phyloP scores from a whole-genome alignment of 345 rosid species.

The Euphorbia lathyris region DNA sequence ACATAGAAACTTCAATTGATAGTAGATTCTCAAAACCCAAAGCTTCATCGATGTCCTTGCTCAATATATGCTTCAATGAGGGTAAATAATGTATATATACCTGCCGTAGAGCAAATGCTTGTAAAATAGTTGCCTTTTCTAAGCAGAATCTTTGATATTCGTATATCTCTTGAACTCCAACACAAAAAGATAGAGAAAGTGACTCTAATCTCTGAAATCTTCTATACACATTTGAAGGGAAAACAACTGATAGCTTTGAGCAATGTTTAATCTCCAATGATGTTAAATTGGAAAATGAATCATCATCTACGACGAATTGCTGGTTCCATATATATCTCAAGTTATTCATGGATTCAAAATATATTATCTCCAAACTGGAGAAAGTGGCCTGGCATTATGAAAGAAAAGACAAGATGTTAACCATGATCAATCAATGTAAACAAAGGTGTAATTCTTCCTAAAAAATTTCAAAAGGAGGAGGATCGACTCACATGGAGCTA shows the following conservation, averaged over 20 bases:
- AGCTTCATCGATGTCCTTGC: not conserved
- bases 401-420: too few species aligned
- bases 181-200: not conserved
- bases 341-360: not conserved
- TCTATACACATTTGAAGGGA: too few species aligned
- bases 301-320: not conserved
- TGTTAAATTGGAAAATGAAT: too few species aligned
- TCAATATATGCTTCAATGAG: not conserved
- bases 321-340: conserved; percentile 5
- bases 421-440: too few species aligned
- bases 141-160: not conserved
- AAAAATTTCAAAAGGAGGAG: too few species aligned
- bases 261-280: too few species aligned
- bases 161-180: conserved; percentile 8
- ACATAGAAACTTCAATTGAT: not conserved
- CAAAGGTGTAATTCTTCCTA: too few species aligned
- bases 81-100: not conserved
- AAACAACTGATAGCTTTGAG: too few species aligned
- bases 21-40: not conserved
- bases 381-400: not conserved
- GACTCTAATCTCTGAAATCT: not conserved
- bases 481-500: too few species aligned
- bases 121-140: not conserved
- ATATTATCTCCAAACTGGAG: conserved; percentile 9
- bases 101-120: not conserved